These are phyloP conservation scores for Talaromyces sp. DNA, from an alignment of 2,329 filamentous ascomycete species.

Conservation along the genomic window DNA sequence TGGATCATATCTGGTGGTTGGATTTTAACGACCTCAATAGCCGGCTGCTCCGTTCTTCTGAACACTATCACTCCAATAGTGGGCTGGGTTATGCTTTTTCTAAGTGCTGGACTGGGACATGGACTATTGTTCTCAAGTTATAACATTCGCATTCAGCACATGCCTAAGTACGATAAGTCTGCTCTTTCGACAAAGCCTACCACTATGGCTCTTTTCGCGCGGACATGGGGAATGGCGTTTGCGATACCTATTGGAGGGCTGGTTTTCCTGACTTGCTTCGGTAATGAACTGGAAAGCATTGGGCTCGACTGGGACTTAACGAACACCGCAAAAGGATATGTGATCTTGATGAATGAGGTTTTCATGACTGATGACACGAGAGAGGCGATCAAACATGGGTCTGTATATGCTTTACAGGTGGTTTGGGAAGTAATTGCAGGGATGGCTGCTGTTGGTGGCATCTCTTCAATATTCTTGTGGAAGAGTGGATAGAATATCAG, in stretches of 20 bases:
- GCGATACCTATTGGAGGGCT: slow-evolving; percentile 46
- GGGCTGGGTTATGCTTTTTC: slow-evolving; percentile 42
- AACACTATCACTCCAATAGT: slow-evolving; percentile 34
- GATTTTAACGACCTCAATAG: slow-evolving; percentile 39
- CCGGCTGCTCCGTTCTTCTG: slow-evolving; percentile 44
- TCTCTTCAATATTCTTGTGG: slow-evolving; percentile 26
- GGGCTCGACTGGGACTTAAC: slow-evolving; percentile 12
- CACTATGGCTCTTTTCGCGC: slow-evolving; percentile 19
- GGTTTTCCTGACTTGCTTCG: slow-evolving; percentile 47
- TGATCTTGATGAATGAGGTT: slow-evolving; percentile 20
- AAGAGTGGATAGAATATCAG: too few relatives aligned
- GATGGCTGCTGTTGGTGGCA: slow-evolving; percentile 28
- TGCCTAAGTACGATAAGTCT: slow-evolving; percentile 44
- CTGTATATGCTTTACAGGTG: slow-evolving; percentile 24
- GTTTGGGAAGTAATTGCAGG: slow-evolving; percentile 33
- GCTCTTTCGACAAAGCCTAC: slow-evolving; percentile 28
- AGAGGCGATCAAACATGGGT: slow-evolving; percentile 17
- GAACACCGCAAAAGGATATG: slow-evolving; percentile 15
- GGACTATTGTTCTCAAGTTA: slow-evolving; percentile 47
- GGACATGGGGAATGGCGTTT: slow-evolving; percentile 48
- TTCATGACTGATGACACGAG: slow-evolving; percentile 15
- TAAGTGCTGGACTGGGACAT: slow-evolving; percentile 45
- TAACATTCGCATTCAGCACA: slow-evolving; percentile 45
- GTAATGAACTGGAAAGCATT: slow-evolving; percentile 26
- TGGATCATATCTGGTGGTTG: slow-evolving; percentile 51